A percentile compares a stretch with the other conserved stretches of the same genome.
Evolutionary conservation across 2,329 filamentous ascomycete species (phyloP).

Genomic region (Penicillium sp.): DNA sequence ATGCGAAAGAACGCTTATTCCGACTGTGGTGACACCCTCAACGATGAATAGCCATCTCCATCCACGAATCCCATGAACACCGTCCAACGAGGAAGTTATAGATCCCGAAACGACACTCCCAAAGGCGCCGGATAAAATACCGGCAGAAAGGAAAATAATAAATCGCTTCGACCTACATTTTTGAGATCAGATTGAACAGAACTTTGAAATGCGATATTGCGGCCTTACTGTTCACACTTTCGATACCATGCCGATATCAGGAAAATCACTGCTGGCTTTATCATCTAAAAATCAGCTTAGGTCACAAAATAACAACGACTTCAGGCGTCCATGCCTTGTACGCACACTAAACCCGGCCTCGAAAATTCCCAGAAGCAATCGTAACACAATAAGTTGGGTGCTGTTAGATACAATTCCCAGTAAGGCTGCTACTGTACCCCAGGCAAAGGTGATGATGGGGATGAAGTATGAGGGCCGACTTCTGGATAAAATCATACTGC

Average conservation of each 20-base stretch:
- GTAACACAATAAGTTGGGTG: slow-evolving; percentile 1
- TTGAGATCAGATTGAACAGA: neutral
- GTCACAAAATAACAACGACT: neutral
- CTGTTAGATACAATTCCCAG: slow-evolving; percentile 5
- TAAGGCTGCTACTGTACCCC: slow-evolving; percentile 2
- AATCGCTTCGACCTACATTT: slow-evolving; percentile 6
- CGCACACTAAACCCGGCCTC: slow-evolving; percentile 10
- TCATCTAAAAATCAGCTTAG: too few relatives aligned
- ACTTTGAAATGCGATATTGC: neutral
- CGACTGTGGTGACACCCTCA: slow-evolving; percentile 6
- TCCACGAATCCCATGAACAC: slow-evolving; percentile 2
- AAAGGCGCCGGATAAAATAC: slow-evolving; percentile 8
- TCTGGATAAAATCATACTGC: slow-evolving; percentile 5
- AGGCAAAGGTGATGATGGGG: slow-evolving; percentile 6
- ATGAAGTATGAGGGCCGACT: slow-evolving; percentile 7
- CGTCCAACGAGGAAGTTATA: slow-evolving; percentile 7
- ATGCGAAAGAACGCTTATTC: neutral
- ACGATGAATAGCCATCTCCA: slow-evolving; percentile 16
- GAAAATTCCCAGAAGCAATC: slow-evolving; percentile 5
- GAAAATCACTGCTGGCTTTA: slow-evolving; percentile 14
- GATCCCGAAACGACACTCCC: slow-evolving; percentile 7
- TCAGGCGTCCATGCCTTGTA: too few relatives aligned
- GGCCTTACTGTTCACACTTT: slow-evolving; percentile 8
- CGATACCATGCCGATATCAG: slow-evolving; percentile 8
- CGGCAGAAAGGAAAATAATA: slow-evolving; percentile 8